Evolutionary conservation across 148 eudicot species (phyloP).

Genomic region (Rheum nobile): DNA sequence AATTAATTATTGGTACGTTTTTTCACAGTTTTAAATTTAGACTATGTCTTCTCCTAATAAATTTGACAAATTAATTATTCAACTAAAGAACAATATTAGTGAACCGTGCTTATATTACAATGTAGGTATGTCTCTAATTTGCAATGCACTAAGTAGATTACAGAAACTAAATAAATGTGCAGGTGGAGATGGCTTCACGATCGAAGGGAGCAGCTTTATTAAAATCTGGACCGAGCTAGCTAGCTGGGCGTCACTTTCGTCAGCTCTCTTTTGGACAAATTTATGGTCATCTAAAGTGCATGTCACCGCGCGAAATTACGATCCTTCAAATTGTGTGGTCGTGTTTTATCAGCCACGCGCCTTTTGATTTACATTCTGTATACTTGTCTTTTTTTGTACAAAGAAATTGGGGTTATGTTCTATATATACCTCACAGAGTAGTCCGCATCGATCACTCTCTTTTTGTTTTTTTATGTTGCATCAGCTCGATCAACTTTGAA

Average conservation of each 20-base stretch:
- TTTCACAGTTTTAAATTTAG: too few relatives aligned
- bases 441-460: background rate
- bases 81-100: too few relatives aligned
- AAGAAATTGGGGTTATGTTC: background rate
- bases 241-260: background rate
- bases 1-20: too few relatives aligned
- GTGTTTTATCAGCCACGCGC: background rate
- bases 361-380: slow-evolving; percentile 1
- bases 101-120: too few relatives aligned
- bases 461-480: too few relatives aligned
- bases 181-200: slow-evolving; percentile 92
- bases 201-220: slow-evolving; percentile 61
- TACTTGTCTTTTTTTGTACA: background rate
- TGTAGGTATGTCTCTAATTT: too few relatives aligned
- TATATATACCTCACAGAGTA: background rate
- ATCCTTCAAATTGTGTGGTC: background rate
- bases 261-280: background rate
- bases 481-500: too few relatives aligned
- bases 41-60: too few relatives aligned
- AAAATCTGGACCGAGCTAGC: slow-evolving; percentile 1
- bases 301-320: background rate
- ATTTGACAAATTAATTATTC: too few relatives aligned
- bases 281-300: background rate
- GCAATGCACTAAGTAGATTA: too few relatives aligned
- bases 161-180: slow-evolving; percentile 6